Conservation (phyloP, 73 alveolate genomes). For the Durusdinium trenchii region DNA sequence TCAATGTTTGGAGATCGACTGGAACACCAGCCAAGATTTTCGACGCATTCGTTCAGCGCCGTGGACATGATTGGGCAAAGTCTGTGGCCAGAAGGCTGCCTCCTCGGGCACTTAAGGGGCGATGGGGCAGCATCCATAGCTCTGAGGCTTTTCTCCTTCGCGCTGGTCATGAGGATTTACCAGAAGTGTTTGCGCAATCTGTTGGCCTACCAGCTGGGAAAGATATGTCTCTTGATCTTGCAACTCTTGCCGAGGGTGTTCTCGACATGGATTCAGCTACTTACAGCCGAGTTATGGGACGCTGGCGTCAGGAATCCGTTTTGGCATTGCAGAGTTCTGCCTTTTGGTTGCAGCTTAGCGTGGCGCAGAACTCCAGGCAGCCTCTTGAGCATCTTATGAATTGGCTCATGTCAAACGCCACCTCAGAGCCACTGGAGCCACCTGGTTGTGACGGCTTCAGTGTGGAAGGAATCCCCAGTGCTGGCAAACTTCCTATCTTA, state of each 20-base stretch:
- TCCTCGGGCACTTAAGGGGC: background rate
- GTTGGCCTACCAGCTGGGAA: background rate
- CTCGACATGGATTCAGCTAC: background rate
- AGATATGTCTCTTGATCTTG: background rate
- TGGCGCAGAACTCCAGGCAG: background rate
- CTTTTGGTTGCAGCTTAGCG: background rate
- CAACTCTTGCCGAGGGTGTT: too few species aligned
- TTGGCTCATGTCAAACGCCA: background rate
- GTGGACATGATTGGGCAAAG: background rate
- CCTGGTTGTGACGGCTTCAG: background rate
- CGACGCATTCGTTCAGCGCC: background rate
- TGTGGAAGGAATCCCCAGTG: background rate
- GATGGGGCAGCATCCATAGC: background rate
- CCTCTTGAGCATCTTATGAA: background rate
- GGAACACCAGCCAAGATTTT: background rate
- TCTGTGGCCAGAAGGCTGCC: background rate
- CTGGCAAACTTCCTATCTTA: background rate
- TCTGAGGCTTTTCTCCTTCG: background rate
- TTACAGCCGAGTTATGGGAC: background rate
- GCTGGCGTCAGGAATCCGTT: background rate
- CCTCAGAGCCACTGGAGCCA: background rate
- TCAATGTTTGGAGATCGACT: background rate
- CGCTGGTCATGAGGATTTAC: background rate
- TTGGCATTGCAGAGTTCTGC: background rate
- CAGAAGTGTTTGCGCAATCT: background rate